Evolutionary conservation across 2,329 filamentous ascomycete genomes (phyloP).

Genomic region (Reticulascus tulasneorum): DNA sequence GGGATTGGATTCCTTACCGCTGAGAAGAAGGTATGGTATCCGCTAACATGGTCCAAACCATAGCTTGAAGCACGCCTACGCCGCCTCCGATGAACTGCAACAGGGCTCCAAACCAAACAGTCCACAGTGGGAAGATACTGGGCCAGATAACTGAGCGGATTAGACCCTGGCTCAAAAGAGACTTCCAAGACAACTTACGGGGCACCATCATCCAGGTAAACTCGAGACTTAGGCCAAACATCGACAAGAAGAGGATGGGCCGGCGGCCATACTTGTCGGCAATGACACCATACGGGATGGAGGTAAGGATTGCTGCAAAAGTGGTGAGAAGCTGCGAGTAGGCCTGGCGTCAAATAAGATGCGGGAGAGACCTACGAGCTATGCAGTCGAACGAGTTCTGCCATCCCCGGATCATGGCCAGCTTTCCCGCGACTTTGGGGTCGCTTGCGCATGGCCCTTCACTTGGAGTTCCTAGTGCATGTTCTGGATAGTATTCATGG

Average conservation of each 20-base stretch:
- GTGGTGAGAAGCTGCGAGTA: neutral
- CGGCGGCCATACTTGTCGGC: conserved; percentile 43
- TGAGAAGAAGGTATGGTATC: conserved; percentile 35
- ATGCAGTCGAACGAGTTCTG: conserved; percentile 39
- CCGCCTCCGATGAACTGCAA: conserved; percentile 40
- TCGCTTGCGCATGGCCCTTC: too few species aligned
- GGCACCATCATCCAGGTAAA: conserved; percentile 25
- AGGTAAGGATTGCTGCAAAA: conserved; percentile 31
- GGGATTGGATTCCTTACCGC: conserved; percentile 6
- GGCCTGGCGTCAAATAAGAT: neutral
- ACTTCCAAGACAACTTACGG: conserved; percentile 19
- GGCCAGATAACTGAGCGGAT: conserved; percentile 29
- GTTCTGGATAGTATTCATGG: conserved; percentile 39
- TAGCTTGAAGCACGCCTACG: conserved; percentile 31
- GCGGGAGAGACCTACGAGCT: conserved; percentile 30
- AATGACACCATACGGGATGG: conserved; percentile 43
- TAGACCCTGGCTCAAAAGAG: conserved; percentile 16
- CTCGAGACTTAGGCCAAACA: conserved; percentile 26
- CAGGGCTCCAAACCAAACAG: conserved; percentile 26
- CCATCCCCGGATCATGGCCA: conserved; percentile 50
- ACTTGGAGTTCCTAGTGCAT: conserved; percentile 24
- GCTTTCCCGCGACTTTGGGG: conserved; percentile 42
- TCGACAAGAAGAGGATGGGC: conserved; percentile 33
- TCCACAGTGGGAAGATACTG: conserved; percentile 36
- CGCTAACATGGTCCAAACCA: conserved; percentile 42